Evolutionary conservation across 2,329 filamentous ascomycete species (phyloP), one percentile per base, ranked within the genome.

Genomic region (Paramyrothecium sp.): DNA sequence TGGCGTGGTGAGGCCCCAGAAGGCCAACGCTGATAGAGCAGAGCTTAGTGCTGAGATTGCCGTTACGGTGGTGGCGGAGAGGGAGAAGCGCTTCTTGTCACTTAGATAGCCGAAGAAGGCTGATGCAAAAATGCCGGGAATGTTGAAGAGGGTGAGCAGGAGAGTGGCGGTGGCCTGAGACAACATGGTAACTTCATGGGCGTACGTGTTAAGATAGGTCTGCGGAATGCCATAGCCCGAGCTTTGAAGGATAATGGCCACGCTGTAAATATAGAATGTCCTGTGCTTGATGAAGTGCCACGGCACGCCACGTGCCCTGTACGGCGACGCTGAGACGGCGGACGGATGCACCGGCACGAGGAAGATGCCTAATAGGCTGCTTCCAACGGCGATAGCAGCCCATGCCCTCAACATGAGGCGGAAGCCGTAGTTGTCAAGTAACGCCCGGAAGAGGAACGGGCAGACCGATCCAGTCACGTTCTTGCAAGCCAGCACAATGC

Each of bases 121-220:
- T 10, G 59, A 60, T 2, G 59, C 52, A 20, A 57, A 38, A 33
- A 60, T 60, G 16, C 59, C 59, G 16, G 59, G 52, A 4, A 55
- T 51, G n/a, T 62, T 60, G 50, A 59, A 58, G 17, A 62, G 51
- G 2, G 60, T 56, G 7, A 62, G 52, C 12, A 62, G 50, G 2
- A 62, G 53, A 4, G 60, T 60, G 20, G 56, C 58, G 1, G 58
- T 58, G 38, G 54, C 58, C 20, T 56, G 59, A 2, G 59, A 60
- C 7, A 60, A 26, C n/a, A 57, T 16, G 12, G 52, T 53, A 8
- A 58, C 52, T 3, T 60, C 56, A 5, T 49, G 44, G 2, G 59
- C 56, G 44, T 62, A 62, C 12, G 58, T 58, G 22, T 56, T 60
- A 19, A 62, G 51, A 53, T 62, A 62, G 7, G 60, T 62, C 19